Evolutionary conservation across 164 flowering plant species (phyloP).

Genomic region (Chloranthus sessilifolius): DNA sequence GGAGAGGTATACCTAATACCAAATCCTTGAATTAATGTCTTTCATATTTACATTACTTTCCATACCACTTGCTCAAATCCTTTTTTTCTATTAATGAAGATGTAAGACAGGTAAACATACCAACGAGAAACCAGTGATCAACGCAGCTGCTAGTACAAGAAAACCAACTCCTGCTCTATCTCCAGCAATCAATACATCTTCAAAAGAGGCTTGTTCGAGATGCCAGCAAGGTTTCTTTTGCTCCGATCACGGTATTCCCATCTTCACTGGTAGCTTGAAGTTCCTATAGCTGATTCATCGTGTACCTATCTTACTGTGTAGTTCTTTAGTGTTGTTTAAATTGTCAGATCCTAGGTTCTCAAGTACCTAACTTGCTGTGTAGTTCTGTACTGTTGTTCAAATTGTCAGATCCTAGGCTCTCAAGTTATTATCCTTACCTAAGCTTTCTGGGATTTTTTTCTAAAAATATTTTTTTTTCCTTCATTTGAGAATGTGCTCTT

Average conservation of each 20-base stretch:
- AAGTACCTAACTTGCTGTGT: too few species aligned
- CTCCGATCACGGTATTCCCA: slow-evolving; percentile 80
- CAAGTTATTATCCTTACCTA: too few species aligned
- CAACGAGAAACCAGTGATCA: slow-evolving; percentile 74
- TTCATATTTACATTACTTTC: not conserved
- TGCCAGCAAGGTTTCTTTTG: slow-evolving; percentile 94
- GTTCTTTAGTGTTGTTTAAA: too few species aligned
- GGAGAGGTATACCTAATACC: too few species aligned
- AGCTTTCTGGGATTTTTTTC: too few species aligned
- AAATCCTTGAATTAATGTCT: too few species aligned
- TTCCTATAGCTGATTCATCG: too few species aligned
- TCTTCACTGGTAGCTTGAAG: slow-evolving; percentile 1
- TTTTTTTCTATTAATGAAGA: slow-evolving; percentile 39
- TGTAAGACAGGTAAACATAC: slow-evolving; percentile 95
- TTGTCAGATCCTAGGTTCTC: too few species aligned
- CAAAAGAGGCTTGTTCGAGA: slow-evolving; percentile 67
- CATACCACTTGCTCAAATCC: slow-evolving; percentile 15
- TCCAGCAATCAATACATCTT: slow-evolving; percentile 18
- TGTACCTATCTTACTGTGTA: too few species aligned
- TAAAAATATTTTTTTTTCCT: not conserved
- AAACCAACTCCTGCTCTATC: slow-evolving; percentile 27
- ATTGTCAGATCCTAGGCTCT: too few species aligned
- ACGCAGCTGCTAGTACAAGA: slow-evolving; percentile 31
- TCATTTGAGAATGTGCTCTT: not conserved
- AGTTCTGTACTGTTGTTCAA: too few species aligned